These are phyloP conservation scores for Plantago elongata DNA, from an alignment of 257 asterid species.

Conservation along the genomic window DNA sequence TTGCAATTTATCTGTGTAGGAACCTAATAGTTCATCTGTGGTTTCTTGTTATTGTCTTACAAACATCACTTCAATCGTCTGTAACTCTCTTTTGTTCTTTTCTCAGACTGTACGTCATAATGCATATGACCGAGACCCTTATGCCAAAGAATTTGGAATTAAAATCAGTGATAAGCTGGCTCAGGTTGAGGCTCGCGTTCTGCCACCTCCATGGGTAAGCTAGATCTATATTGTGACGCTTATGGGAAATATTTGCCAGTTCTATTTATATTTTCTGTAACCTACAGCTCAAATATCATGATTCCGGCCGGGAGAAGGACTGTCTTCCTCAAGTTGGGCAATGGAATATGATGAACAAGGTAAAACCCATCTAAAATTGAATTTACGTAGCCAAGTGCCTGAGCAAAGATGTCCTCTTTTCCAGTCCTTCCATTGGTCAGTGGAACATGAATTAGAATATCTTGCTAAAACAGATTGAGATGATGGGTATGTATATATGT, in stretches of 20 bases:
- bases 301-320: slow-evolving; percentile 82
- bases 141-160: slow-evolving; percentile 86
- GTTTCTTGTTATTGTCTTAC: too few species aligned
- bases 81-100: background rate
- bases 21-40: too few species aligned
- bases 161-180: slow-evolving; percentile 79
- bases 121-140: slow-evolving; percentile 70
- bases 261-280: background rate
- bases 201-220: slow-evolving; percentile 84
- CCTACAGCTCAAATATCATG: slow-evolving; percentile 86
- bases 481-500: background rate
- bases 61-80: too few species aligned
- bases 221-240: background rate
- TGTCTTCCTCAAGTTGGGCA: slow-evolving; percentile 94
- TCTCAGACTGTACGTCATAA: slow-evolving; percentile 74
- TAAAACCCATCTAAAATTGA: slow-evolving; percentile 15
- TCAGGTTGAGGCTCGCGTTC: slow-evolving; percentile 91
- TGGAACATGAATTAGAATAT: background rate
- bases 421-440: background rate
- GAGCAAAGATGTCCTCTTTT: background rate
- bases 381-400: background rate
- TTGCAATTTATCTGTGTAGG: too few species aligned
- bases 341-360: slow-evolving; percentile 99
- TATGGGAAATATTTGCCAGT: slow-evolving; percentile 1
- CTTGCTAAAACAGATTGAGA: background rate